Base-by-base conservation (phyloP, 306 rosid species). In the Pyrus betulifolia region DNA sequence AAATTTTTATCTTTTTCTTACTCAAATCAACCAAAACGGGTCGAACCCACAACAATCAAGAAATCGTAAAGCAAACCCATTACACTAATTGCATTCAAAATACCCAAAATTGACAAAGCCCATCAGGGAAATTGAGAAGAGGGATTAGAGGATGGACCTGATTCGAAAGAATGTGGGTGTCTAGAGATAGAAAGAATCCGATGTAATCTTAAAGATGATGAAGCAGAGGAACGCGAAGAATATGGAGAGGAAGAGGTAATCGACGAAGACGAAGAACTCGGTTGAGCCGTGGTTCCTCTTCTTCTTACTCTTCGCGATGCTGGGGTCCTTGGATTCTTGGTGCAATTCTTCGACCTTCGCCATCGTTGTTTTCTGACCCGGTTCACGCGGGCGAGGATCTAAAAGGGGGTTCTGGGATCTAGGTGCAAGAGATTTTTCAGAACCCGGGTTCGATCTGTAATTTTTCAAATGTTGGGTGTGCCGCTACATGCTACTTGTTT, bases 201-300 rank as follows among this genome's bases (percentile, higher is more conserved):
- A 88, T 8, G 74, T 4, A 45, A 89, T 73, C 83, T 88, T 87
- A 86, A 79, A 82, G 75, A 89, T 61, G 81, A 93, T 85, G 90
- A 82, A 88, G 80, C 63, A 75, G 64, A 88, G 88, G 82, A 93
- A 81, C 19, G 59, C 89, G 15, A 93, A 65, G 74, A 89, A 91
- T 49, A 88, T 59, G 4, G 84, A 74, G 59, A 93, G 84, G 82
- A 88, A 93, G 45, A 93, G 85, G 80, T 93, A 88, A 80, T 91
- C 97, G 8, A 91, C 86, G 69, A 91, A 79, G 51, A 91, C 90
- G 61, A 93, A 93, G 83, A 93, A 81, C 46, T 65, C 33, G 52
- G 86, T 79, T 0, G 93, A 91, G 5, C 93, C 90, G 14, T 91
- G 93, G 69, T 87, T 91, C 82, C 87, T 82, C 22, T 87, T 84